Evolutionary conservation across 768 basidiomycete genomes (phyloP).

Genomic region (Mrakia gelida): DNA sequence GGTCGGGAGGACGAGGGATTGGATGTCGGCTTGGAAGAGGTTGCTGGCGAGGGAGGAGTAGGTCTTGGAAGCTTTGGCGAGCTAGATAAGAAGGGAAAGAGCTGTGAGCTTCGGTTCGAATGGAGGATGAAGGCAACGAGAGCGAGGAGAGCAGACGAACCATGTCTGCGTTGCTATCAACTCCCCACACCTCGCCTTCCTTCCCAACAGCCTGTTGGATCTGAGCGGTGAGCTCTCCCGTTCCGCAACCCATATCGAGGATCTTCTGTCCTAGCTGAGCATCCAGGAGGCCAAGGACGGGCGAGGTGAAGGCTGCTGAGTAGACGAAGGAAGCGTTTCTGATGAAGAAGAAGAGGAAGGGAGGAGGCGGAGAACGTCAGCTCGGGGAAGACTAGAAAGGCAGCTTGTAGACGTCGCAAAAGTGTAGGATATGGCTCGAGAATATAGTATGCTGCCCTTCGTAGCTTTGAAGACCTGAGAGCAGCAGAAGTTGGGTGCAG

Average conservation of each 20-base stretch:
- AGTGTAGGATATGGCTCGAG: not conserved
- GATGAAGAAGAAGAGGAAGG: not conserved
- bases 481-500: no score
- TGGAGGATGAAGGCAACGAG: not conserved
- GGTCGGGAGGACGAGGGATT: slow-evolving; percentile 33
- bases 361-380: not conserved
- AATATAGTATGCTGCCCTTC: no score
- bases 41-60: slow-evolving; percentile 46
- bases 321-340: slow-evolving; percentile 66
- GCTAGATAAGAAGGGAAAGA: slow-evolving; percentile 44
- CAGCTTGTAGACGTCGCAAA: not conserved
- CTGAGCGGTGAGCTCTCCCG: slow-evolving; percentile 65
- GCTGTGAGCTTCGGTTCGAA: not conserved
- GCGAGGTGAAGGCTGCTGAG: slow-evolving; percentile 47
- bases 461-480: no score
- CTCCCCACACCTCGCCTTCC: slow-evolving; percentile 58
- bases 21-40: slow-evolving; percentile 48
- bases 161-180: slow-evolving; percentile 70
- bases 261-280: slow-evolving; percentile 64
- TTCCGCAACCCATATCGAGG: slow-evolving; percentile 76
- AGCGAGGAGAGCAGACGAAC: slow-evolving; percentile 46
- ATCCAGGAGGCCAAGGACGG: slow-evolving; percentile 60
- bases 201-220: slow-evolving; percentile 56
- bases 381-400: not conserved
- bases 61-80: slow-evolving; percentile 53